These are phyloP conservation scores for Suillus subalutaceus DNA, from an alignment of 768 basidiomycete genomes.

Conservation along the genomic window DNA sequence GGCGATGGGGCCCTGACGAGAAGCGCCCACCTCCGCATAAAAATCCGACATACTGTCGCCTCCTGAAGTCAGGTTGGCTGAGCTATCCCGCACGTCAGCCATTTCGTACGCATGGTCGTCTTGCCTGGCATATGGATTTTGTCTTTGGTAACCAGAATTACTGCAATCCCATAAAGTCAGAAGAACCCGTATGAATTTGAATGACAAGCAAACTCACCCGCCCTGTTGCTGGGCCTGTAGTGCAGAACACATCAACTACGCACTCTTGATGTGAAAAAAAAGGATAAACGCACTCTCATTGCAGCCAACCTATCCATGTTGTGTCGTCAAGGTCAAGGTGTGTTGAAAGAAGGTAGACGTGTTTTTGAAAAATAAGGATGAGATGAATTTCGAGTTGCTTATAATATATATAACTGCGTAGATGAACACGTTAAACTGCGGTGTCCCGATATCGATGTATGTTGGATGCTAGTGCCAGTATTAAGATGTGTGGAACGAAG, in stretches of 20 bases:
- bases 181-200: conserved; percentile 11
- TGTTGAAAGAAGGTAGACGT: conserved; percentile 23
- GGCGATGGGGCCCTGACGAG: neutral
- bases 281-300: conserved; percentile 61
- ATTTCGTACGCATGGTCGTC: conserved; percentile 68
- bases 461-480: neutral
- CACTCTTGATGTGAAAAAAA: neutral
- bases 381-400: neutral
- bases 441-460: neutral
- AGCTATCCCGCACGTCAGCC: conserved; percentile 66
- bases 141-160: conserved; percentile 36
- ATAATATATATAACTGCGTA: neutral
- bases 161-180: conserved; percentile 20
- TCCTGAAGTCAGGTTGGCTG: conserved; percentile 47
- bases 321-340: conserved; percentile 71
- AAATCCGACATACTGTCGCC: conserved; percentile 67
- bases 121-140: conserved; percentile 71
- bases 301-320: conserved; percentile 86
- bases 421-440: neutral
- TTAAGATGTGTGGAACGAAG: neutral
- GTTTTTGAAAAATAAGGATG: neutral
- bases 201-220: conserved; percentile 48
- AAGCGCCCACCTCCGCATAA: conserved; percentile 67
- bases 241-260: conserved; percentile 12
- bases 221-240: conserved; percentile 71